Percentiles rank a stretch among this genome's conserved stretches.
phyloP scores from a whole-genome alignment of 1,284 basidiomycete genomes.

The Termitomyces sp. region DNA sequence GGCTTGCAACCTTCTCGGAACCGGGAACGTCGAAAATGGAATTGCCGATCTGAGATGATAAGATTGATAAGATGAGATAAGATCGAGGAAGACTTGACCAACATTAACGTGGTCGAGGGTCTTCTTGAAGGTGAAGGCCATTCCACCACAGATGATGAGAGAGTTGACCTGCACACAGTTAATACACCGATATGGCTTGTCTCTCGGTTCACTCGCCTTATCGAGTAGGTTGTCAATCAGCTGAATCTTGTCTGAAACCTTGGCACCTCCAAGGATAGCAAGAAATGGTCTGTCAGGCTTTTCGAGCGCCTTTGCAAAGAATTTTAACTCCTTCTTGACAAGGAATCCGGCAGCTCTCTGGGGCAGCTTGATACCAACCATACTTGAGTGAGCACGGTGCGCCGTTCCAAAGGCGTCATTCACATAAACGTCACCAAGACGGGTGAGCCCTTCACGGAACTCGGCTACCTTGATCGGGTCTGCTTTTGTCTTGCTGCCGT shows the following conservation, averaged over 20 bases:
- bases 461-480: slow-evolving; percentile 77
- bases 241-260: slow-evolving; percentile 99
- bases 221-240: slow-evolving; percentile 99
- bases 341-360: slow-evolving; percentile 94
- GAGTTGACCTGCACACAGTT: slow-evolving; percentile 70
- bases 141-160: slow-evolving; percentile 96
- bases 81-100: slow-evolving; percentile 9
- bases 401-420: slow-evolving; percentile 99
- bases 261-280: slow-evolving; percentile 97
- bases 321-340: slow-evolving; percentile 99
- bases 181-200: neutral
- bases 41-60: slow-evolving; percentile 67
- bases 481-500: slow-evolving; percentile 91
- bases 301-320: slow-evolving; percentile 97
- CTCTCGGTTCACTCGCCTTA: slow-evolving; percentile 56
- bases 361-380: slow-evolving; percentile 95
- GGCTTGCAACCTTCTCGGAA: slow-evolving; percentile 78
- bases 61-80: slow-evolving; percentile 1
- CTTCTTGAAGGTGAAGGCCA: slow-evolving; percentile 99
- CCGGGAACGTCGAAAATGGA: slow-evolving; percentile 94
- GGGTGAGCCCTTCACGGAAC: slow-evolving; percentile 87
- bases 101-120: slow-evolving; percentile 78
- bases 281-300: slow-evolving; percentile 94
- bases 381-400: slow-evolving; percentile 96
- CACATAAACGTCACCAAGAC: slow-evolving; percentile 94